Evolutionary conservation across 768 basidiomycete species (phyloP).

Genomic region (Artomyces pyxidatus): DNA sequence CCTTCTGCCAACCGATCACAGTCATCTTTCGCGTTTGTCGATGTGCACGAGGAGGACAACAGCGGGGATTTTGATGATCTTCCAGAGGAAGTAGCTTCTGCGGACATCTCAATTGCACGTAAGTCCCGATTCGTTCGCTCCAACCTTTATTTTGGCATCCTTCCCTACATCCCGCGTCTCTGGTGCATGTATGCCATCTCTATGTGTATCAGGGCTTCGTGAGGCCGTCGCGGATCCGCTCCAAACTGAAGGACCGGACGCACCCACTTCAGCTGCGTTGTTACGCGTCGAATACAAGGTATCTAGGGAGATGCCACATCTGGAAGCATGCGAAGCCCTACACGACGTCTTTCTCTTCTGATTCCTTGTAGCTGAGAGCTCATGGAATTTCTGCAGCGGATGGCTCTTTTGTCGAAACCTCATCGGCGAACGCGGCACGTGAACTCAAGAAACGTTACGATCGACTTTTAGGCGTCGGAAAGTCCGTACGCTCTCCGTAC

Average conservation of each 20-base stretch:
- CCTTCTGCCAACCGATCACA: slow-evolving; percentile 17
- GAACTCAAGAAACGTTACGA: slow-evolving; percentile 76
- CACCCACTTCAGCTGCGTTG: too few species aligned
- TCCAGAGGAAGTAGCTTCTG: slow-evolving; percentile 23
- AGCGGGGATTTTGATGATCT: slow-evolving; percentile 16
- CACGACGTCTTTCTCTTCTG: too few species aligned
- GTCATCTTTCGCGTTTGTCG: slow-evolving; percentile 15
- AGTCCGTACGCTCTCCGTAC: slow-evolving; percentile 66
- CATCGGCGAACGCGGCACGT: slow-evolving; percentile 65
- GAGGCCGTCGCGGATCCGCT: too few species aligned
- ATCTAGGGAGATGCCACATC: too few species aligned
- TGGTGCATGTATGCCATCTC: not conserved
- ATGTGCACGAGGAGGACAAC: slow-evolving; percentile 8
- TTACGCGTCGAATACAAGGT: too few species aligned
- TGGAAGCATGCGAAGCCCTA: too few species aligned
- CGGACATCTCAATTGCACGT: slow-evolving; percentile 27
- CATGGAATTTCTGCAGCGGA: slow-evolving; percentile 39
- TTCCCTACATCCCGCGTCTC: not conserved
- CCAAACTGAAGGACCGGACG: too few species aligned
- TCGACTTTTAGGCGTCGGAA: slow-evolving; percentile 55
- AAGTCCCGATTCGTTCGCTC: slow-evolving; percentile 12
- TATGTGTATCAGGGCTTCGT: too few species aligned
- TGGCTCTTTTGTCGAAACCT: slow-evolving; percentile 72
- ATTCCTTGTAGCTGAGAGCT: too few species aligned
- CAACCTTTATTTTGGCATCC: slow-evolving; percentile 4